These are phyloP conservation scores for Ceratobasidium sp. DNA, from an alignment of 1,284 basidiomycete genomes.

Conservation along the genomic window DNA sequence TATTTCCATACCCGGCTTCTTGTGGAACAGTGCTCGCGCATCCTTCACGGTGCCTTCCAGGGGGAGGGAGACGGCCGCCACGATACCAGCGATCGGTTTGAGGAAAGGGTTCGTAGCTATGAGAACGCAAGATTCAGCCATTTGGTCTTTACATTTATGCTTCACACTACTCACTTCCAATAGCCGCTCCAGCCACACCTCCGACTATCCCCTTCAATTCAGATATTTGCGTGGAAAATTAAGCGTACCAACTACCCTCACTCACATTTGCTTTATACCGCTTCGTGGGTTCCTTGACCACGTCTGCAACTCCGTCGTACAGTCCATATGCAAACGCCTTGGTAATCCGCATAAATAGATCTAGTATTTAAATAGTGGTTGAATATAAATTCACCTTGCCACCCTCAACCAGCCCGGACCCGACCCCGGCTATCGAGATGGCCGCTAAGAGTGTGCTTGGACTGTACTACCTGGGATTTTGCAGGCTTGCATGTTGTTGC, in stretches of 20 bases:
- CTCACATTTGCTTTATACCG: conserved; percentile 52
- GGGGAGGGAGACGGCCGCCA: conserved; percentile 62
- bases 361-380: conserved; percentile 62
- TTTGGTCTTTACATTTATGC: not conserved
- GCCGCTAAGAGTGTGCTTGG: no score
- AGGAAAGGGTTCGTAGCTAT: not conserved
- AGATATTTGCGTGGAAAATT: not conserved
- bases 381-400: conserved; percentile 59
- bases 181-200: conserved; percentile 64
- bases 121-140: not conserved
- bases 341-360: conserved; percentile 50
- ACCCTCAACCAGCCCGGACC: conserved; percentile 64
- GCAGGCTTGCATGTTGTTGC: no score
- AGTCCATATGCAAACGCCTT: conserved; percentile 59
- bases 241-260: not conserved
- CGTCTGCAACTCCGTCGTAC: conserved; percentile 67
- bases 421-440: conserved; percentile 54
- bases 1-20: conserved; percentile 56
- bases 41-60: conserved; percentile 61
- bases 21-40: conserved; percentile 55
- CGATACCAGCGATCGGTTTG: conserved; percentile 55
- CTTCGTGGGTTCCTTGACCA: conserved; percentile 64
- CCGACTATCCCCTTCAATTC: conserved; percentile 58
- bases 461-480: no score
- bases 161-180: conserved; percentile 60